phyloP scores from a whole-genome alignment of 768 basidiomycete genomes.

The Leccinum longicurvipes region DNA sequence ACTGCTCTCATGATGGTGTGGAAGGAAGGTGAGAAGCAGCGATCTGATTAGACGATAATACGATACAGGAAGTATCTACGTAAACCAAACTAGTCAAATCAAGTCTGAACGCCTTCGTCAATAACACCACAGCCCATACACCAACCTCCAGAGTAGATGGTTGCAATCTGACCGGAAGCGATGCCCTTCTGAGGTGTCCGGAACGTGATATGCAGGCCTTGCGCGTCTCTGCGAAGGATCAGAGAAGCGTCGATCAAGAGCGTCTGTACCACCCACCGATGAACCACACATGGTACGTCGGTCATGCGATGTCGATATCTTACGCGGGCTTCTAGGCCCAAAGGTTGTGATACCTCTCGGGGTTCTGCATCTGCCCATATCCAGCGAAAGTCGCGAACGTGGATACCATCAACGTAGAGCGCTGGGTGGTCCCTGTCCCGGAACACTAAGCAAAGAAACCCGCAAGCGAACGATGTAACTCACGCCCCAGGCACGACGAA shows the following conservation, averaged over 20 bases:
- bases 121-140: slow-evolving; percentile 86
- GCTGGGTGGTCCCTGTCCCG: slow-evolving; percentile 59
- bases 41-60: neutral
- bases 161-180: slow-evolving; percentile 77
- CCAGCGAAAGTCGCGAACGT: slow-evolving; percentile 62
- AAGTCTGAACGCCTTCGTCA: slow-evolving; percentile 18
- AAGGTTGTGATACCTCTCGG: slow-evolving; percentile 33
- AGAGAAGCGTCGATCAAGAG: neutral
- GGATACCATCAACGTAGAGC: slow-evolving; percentile 42
- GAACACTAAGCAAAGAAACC: neutral
- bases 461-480: slow-evolving; percentile 17
- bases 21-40: too few relatives aligned
- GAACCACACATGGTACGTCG: slow-evolving; percentile 50
- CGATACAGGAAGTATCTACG: neutral
- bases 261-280: slow-evolving; percentile 36
- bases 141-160: slow-evolving; percentile 69
- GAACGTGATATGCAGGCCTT: slow-evolving; percentile 44
- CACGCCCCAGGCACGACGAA: slow-evolving; percentile 74
- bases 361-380: slow-evolving; percentile 69
- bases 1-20: slow-evolving; percentile 68
- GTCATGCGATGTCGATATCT: slow-evolving; percentile 73
- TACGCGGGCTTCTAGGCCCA: slow-evolving; percentile 48
- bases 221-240: slow-evolving; percentile 18
- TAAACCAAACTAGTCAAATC: neutral
- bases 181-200: slow-evolving; percentile 62